These are phyloP conservation scores for Handroanthus guayacan DNA, from an alignment of 257 asterid species.

Conservation along the genomic window DNA sequence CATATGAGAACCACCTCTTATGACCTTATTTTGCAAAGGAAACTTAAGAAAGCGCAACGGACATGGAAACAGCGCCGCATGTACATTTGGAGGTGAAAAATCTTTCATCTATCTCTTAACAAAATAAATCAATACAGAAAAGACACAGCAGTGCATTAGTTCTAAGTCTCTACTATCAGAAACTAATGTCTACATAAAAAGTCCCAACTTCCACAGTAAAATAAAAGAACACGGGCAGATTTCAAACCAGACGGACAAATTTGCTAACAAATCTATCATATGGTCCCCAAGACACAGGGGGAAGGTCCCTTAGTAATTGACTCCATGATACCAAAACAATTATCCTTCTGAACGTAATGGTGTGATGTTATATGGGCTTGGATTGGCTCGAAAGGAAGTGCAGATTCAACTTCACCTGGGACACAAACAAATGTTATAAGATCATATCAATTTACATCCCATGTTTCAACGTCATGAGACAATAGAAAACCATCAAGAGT, in stretches of 20 bases:
- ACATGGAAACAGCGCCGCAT: no score
- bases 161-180: not conserved
- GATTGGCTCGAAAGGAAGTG: not conserved
- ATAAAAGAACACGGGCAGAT: not conserved
- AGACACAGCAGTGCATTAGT: not conserved
- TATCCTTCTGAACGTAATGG: not conserved
- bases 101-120: not conserved
- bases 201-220: not conserved
- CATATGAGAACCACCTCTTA: no score
- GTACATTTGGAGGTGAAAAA: not conserved
- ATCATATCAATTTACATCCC: not conserved
- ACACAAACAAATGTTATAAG: slow-evolving; percentile 14
- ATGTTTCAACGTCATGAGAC: not conserved
- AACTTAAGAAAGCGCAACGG: no score
- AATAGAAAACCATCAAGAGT: not conserved
- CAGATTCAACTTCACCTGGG: slow-evolving; percentile 21
- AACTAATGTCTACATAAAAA: not conserved
- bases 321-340: not conserved
- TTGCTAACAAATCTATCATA: not conserved
- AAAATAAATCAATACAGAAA: not conserved
- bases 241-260: not conserved
- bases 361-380: slow-evolving; percentile 5
- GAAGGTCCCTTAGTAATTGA: not conserved
- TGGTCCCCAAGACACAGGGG: not conserved
- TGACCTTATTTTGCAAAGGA: not conserved